A percentile compares a stretch with the other conserved stretches of the same genome.
phyloP scores from a whole-genome alignment of 2,329 filamentous ascomycete genomes.

The Penicillium sp. region DNA sequence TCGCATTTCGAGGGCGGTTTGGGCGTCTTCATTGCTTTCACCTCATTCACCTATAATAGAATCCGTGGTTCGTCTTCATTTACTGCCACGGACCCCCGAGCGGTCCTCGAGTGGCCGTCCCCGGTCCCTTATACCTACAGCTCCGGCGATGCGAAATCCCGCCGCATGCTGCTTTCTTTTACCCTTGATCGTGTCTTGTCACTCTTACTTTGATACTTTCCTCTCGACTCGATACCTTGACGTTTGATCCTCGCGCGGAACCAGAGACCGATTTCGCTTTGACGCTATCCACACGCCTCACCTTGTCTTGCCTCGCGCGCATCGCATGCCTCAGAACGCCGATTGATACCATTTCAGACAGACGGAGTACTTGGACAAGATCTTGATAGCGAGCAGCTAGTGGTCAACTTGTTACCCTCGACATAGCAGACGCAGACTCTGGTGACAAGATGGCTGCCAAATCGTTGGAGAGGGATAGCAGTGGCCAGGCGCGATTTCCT shows the following conservation, averaged over 20 bases:
- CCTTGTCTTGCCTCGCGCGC: background rate
- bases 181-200: slow-evolving; percentile 4
- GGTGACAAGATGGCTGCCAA: slow-evolving; percentile 37
- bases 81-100: background rate
- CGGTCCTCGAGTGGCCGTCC: background rate
- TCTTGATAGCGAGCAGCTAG: background rate
- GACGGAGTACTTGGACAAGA: background rate
- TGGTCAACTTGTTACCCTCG: background rate
- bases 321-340: background rate
- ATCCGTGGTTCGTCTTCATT: background rate
- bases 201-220: background rate
- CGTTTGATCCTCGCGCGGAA: background rate
- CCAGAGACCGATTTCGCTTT: background rate
- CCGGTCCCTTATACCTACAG: background rate
- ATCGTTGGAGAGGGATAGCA: slow-evolving; percentile 51
- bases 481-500: slow-evolving; percentile 66
- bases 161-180: background rate
- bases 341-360: background rate
- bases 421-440: background rate
- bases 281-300: background rate
- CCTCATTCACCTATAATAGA: background rate
- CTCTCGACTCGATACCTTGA: background rate
- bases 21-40: background rate
- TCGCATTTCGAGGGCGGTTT: background rate
- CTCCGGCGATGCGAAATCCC: slow-evolving; percentile 6